A percentile compares a stretch with the other conserved stretches of the same genome.
These are phyloP conservation scores for Gossypium herbaceum DNA, from an alignment of 345 rosid species.

Conservation along the genomic window DNA sequence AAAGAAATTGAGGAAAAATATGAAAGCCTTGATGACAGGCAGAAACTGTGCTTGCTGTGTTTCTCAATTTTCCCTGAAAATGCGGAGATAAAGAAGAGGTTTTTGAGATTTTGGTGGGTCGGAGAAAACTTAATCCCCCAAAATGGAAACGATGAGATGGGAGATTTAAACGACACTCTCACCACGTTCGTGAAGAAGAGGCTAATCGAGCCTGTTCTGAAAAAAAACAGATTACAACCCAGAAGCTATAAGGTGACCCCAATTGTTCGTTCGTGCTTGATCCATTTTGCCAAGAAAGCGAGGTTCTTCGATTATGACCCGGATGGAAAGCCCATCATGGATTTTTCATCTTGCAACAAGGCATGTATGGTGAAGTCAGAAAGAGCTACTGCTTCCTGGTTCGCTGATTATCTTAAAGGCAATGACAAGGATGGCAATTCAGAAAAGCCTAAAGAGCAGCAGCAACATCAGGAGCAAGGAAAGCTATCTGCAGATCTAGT, in stretches of 20 bases:
- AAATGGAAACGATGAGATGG: slow-evolving; percentile 17
- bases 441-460: not conserved
- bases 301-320: slow-evolving; percentile 23
- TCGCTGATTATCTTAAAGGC: not conserved
- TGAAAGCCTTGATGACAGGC: not conserved
- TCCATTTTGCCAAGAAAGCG: slow-evolving; percentile 20
- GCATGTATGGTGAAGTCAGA: slow-evolving; percentile 38
- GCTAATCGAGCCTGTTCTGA: slow-evolving; percentile 33
- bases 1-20: slow-evolving; percentile 7
- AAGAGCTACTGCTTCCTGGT: not conserved
- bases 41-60: slow-evolving; percentile 31
- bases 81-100: slow-evolving; percentile 37
- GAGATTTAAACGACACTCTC: slow-evolving; percentile 9
- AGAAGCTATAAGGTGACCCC: slow-evolving; percentile 43
- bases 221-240: slow-evolving; percentile 22
- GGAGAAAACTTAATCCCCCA: slow-evolving; percentile 38
- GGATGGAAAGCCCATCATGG: slow-evolving; percentile 22
- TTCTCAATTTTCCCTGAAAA: slow-evolving; percentile 47
- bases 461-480: not conserved
- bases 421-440: not conserved
- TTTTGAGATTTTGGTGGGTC: slow-evolving; percentile 51
- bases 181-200: slow-evolving; percentile 12
- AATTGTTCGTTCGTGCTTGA: slow-evolving; percentile 36
- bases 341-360: slow-evolving; percentile 15
- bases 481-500: not conserved